phyloP scores from a whole-genome alignment of 176 grass and related monocot genomes.

The Bolboschoenus planiculmis region DNA sequence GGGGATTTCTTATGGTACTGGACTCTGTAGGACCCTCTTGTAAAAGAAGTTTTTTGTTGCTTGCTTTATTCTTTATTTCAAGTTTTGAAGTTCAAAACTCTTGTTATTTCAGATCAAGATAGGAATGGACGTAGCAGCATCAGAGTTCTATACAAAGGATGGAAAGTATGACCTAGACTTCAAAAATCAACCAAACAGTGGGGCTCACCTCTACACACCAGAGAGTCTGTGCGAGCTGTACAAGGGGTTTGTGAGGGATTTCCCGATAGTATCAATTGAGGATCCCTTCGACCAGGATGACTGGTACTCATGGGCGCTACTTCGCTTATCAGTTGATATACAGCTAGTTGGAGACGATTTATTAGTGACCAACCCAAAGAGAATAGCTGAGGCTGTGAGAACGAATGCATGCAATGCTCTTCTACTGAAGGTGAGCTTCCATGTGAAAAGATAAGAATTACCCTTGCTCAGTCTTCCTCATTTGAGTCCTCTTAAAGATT shows the following conservation, averaged over 20 bases:
- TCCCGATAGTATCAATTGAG: constrained; percentile 97
- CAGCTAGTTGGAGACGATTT: constrained; percentile 95
- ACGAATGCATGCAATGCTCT: constrained; percentile 96
- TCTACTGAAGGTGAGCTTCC: constrained; percentile 63
- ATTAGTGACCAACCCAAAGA: constrained; percentile 93
- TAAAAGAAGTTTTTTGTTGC: neutral
- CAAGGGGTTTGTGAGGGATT: constrained; percentile 76
- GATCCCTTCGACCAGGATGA: constrained; percentile 99
- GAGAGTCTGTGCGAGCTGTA: constrained; percentile 65
- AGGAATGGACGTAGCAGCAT: constrained; percentile 96
- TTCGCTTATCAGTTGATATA: constrained; percentile 77
- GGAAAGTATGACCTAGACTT: constrained; percentile 87
- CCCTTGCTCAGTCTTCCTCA: neutral
- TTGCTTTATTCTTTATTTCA: neutral
- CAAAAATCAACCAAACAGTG: constrained; percentile 91
- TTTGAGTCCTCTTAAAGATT: neutral
- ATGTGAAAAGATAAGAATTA: neutral
- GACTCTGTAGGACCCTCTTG: neutral
- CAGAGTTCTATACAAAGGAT: constrained; percentile 88
- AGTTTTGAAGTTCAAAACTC: constrained; percentile 6
- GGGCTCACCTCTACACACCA: constrained; percentile 51
- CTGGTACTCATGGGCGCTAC: constrained; percentile 77
- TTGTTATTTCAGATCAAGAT: constrained; percentile 74
- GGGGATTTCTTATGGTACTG: neutral
- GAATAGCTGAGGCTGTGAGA: constrained; percentile 70